Conservation (phyloP, 257 asterid genomes). For the Scutellaria baicalensis region DNA sequence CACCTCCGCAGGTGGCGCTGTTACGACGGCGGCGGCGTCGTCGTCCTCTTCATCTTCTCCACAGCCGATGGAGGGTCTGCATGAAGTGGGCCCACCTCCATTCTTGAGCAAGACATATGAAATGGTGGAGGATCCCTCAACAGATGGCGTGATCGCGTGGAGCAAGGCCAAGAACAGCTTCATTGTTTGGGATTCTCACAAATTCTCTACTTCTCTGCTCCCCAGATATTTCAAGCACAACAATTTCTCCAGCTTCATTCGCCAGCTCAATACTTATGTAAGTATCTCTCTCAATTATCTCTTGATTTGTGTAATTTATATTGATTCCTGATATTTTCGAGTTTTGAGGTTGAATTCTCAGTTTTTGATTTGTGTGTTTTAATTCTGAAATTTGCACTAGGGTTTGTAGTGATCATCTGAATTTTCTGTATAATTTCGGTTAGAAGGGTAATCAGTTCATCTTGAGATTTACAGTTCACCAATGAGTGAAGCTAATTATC, state of each 20-base stretch:
- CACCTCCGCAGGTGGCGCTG: neutral
- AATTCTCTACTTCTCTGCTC: slow-evolving; percentile 67
- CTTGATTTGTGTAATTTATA: neutral
- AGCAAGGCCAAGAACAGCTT: slow-evolving; percentile 69
- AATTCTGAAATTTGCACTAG: neutral
- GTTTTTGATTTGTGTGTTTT: neutral
- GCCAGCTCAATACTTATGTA: slow-evolving; percentile 98
- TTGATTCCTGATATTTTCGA: neutral
- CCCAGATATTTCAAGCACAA: slow-evolving; percentile 85
- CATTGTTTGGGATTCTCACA: slow-evolving; percentile 75
- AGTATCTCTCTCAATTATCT: slow-evolving; percentile 19
- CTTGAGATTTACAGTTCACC: neutral
- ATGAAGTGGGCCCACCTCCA: slow-evolving; percentile 86
- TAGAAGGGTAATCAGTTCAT: neutral
- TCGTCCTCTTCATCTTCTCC: slow-evolving; percentile 40
- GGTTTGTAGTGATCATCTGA: neutral
- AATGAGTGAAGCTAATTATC: neutral
- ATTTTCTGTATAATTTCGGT: neutral
- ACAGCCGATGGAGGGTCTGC: slow-evolving; percentile 76
- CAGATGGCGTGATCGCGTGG: slow-evolving; percentile 85
- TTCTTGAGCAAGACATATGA: slow-evolving; percentile 75
- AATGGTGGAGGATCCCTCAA: slow-evolving; percentile 84
- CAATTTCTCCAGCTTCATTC: slow-evolving; percentile 89
- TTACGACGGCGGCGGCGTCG: slow-evolving; percentile 10
- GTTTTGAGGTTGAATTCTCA: neutral